Percentiles rank a stretch among this genome's conserved stretches.
Evolutionary conservation across 805 yeast species (phyloP).

Genomic region (Starmera amethionina): DNA sequence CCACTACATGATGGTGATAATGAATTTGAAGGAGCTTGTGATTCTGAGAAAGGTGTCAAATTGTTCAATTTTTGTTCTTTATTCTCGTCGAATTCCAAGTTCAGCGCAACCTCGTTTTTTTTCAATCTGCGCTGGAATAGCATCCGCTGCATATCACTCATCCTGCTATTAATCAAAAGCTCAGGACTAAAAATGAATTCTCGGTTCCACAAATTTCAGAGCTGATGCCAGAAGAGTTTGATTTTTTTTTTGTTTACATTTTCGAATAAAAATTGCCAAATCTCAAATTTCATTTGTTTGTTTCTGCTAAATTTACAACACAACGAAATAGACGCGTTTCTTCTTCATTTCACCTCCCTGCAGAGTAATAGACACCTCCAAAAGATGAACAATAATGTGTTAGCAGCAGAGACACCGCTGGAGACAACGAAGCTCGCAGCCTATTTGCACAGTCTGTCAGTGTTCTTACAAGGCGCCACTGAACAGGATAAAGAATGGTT

Average conservation of each 20-base stretch:
- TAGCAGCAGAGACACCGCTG: neutral
- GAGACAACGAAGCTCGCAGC: conserved; percentile 11
- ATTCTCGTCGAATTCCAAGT: neutral
- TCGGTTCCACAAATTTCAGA: neutral
- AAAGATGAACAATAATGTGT: too few relatives aligned
- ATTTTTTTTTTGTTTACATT: too few relatives aligned
- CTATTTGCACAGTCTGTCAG: conserved; percentile 19
- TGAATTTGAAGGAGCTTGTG: too few relatives aligned
- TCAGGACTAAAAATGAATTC: neutral
- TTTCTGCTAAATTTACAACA: too few relatives aligned
- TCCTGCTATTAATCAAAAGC: neutral
- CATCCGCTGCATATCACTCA: neutral
- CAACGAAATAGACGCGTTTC: neutral
- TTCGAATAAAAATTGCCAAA: too few relatives aligned
- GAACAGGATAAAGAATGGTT: conserved; percentile 18
- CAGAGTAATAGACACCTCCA: too few relatives aligned
- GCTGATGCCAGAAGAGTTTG: too few relatives aligned
- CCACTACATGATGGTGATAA: too few relatives aligned
- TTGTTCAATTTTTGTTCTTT: conserved; percentile 1
- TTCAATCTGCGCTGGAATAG: neutral
- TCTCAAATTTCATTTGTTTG: too few relatives aligned
- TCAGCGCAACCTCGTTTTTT: neutral
- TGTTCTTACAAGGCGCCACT: conserved; percentile 19
- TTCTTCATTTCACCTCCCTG: neutral
- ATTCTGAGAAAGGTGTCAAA: too few relatives aligned